Evolutionary conservation across 768 basidiomycete species (phyloP), one percentile per base, ranked within the genome.

Genomic region (Leccinum arenicola): DNA sequence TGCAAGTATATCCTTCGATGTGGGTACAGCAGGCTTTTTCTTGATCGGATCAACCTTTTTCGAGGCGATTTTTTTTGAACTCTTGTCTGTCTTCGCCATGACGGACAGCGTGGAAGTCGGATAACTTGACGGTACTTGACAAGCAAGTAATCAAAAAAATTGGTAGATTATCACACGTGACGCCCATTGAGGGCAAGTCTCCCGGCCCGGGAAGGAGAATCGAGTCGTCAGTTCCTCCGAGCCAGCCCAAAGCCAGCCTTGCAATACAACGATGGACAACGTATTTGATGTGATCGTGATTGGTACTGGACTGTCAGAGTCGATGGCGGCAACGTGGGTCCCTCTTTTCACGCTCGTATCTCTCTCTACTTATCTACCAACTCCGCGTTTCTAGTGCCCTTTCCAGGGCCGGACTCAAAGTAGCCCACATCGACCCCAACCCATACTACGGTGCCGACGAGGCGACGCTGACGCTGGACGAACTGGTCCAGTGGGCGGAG

Each of bases 341-440:
- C 9, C 9, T 29, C 14, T 21, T 33, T 12, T 1, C 0, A 17
- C 15, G 3, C 54, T 51, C 50, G 52, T 54, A 51, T 53, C n/a
- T 29, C 23, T 27, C 27, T 49, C 54, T 56, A 36, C 54, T 55
- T 56, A 8, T 9, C 25, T 55, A 19, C 19, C 25, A 52, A 48
- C 25, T 12, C 59, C 43, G n/a, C 40, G 19, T 29, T 43, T 51
- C 23, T 73, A 98, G 95, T 45, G 88, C 95, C 0, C 83, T 98
- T 48, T 86, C 95, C 1, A 95, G 93, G 73, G 85, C 91, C 52
- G 93, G 94, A 48, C 86, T 89, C 73, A 89, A 83, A 60, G 87
- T 98, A 27, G 91, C 91, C 0, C 96, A 98, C 64, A 74, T 98
- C 61, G 96, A 98, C 71, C 74, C 79, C 17, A 91, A 95, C 63